A percentile compares a stretch with the other conserved stretches of the same genome.
These are phyloP conservation scores for Trichoderma guizhouense DNA, from an alignment of 2,329 filamentous ascomycete genomes.

Conservation along the genomic window DNA sequence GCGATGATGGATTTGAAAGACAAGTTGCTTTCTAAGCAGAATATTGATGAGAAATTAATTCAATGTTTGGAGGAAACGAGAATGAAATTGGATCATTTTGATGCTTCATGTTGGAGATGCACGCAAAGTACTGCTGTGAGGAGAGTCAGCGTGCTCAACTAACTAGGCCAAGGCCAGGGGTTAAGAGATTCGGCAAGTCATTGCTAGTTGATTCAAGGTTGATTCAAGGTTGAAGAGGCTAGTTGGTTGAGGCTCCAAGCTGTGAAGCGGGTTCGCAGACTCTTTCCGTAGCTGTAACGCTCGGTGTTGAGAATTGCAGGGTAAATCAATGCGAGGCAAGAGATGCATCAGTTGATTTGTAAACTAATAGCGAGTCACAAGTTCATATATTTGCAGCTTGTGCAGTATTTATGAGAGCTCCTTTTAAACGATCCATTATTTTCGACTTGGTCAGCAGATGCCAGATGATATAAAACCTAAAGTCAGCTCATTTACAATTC, in stretches of 20 bases:
- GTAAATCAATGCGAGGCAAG: neutral
- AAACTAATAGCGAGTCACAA: neutral
- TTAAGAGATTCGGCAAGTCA: neutral
- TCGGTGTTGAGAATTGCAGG: neutral
- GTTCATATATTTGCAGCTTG: neutral
- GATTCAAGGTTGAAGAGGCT: neutral
- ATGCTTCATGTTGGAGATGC: neutral
- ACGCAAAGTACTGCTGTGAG: neutral
- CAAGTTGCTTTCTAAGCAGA: neutral
- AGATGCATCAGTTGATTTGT: neutral
- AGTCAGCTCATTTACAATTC: neutral
- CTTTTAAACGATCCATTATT: neutral
- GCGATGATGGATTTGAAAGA: neutral
- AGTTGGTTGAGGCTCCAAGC: neutral
- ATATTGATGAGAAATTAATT: neutral
- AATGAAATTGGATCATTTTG: neutral
- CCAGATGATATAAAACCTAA: neutral
- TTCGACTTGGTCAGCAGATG: neutral
- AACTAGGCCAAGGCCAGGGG: neutral
- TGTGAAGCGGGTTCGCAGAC: neutral
- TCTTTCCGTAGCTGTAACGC: neutral
- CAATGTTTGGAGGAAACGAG: neutral
- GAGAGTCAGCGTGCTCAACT: neutral
- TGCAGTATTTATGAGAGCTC: neutral
- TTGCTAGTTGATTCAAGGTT: neutral